Percentiles rank a stretch among this genome's conserved stretches.
phyloP scores from a whole-genome alignment of 2,329 filamentous ascomycete species.

The Monosporascus ibericus region DNA sequence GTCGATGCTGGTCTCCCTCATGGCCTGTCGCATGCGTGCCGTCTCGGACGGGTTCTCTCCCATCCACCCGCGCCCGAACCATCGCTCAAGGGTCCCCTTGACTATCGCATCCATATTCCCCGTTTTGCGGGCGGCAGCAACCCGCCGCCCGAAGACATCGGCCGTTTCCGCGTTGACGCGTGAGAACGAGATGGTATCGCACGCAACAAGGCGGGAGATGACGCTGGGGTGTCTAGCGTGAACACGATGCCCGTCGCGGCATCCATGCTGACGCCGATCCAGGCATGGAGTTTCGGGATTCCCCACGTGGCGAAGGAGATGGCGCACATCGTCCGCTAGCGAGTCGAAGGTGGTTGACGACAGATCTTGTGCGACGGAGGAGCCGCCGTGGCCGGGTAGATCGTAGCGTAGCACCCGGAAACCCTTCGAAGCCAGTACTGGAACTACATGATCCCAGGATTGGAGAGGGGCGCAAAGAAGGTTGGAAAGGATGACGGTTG shows the following conservation, averaged over 20 bases:
- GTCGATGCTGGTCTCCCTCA: constrained; percentile 31
- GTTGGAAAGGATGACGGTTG: constrained; percentile 31
- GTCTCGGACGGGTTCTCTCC: constrained; percentile 28
- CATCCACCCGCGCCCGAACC: constrained; percentile 35
- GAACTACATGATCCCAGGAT: constrained; percentile 34
- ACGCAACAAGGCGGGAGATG: constrained; percentile 31
- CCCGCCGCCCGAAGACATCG: constrained; percentile 31
- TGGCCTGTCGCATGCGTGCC: constrained; percentile 26
- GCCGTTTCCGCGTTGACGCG: constrained; percentile 29
- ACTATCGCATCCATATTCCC: constrained; percentile 26
- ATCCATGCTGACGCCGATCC: constrained; percentile 42
- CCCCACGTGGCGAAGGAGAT: constrained; percentile 27
- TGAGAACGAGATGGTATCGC: constrained; percentile 34
- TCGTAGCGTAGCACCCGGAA: constrained; percentile 38
- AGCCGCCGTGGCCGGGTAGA: constrained; percentile 36
- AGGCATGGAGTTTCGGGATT: constrained; percentile 28
- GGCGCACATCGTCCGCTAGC: constrained; percentile 31
- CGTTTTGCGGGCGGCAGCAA: constrained; percentile 26
- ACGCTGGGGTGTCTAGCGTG: constrained; percentile 30
- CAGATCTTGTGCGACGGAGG: constrained; percentile 26
- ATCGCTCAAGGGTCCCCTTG: constrained; percentile 31
- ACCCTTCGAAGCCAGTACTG: constrained; percentile 25
- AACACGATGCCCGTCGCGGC: constrained; percentile 35
- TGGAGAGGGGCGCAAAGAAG: constrained; percentile 30
- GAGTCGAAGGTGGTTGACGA: constrained; percentile 31